Evolutionary conservation across 1,284 basidiomycete genomes (phyloP).

Genomic region (Apiotrichum akiyoshidainum): DNA sequence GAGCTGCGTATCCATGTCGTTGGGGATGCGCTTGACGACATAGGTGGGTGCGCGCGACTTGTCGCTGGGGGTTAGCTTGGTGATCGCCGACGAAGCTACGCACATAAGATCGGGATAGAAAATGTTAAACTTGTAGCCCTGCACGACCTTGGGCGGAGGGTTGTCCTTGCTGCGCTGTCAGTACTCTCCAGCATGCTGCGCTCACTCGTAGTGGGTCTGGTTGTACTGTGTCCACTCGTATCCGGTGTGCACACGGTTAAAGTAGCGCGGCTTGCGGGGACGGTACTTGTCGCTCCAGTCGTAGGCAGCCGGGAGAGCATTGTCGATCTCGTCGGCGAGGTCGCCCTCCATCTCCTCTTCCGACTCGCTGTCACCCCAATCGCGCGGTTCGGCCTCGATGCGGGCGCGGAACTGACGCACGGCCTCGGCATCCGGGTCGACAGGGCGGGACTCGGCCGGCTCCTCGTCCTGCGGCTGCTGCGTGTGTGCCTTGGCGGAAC

Average conservation of each 20-base stretch:
- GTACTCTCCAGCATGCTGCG: neutral
- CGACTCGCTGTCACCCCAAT: constrained; percentile 53
- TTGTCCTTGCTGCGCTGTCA: constrained; percentile 65
- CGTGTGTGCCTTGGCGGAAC: neutral
- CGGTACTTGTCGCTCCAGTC: constrained; percentile 99
- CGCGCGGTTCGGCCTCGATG: constrained; percentile 39
- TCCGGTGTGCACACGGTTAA: constrained; percentile 99
- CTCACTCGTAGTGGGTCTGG: constrained; percentile 95
- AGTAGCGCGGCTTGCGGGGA: constrained; percentile 96
- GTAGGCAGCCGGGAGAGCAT: constrained; percentile 58
- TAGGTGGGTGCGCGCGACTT: constrained; percentile 94
- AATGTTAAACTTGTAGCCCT: constrained; percentile 84
- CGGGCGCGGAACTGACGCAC: constrained; percentile 76
- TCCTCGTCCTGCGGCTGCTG: neutral
- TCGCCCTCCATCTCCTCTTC: constrained; percentile 69
- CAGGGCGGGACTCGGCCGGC: neutral
- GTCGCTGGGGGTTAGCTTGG: constrained; percentile 55
- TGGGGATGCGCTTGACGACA: constrained; percentile 83
- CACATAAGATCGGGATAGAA: constrained; percentile 52
- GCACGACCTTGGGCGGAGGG: constrained; percentile 94
- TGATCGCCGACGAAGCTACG: constrained; percentile 5
- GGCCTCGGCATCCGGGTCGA: constrained; percentile 63
- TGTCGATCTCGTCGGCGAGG: constrained; percentile 66
- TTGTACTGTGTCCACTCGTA: constrained; percentile 99
- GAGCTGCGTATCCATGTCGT: constrained; percentile 90